Conservation (phyloP, 768 basidiomycete genomes). For the Podaxis sp. region DNA sequence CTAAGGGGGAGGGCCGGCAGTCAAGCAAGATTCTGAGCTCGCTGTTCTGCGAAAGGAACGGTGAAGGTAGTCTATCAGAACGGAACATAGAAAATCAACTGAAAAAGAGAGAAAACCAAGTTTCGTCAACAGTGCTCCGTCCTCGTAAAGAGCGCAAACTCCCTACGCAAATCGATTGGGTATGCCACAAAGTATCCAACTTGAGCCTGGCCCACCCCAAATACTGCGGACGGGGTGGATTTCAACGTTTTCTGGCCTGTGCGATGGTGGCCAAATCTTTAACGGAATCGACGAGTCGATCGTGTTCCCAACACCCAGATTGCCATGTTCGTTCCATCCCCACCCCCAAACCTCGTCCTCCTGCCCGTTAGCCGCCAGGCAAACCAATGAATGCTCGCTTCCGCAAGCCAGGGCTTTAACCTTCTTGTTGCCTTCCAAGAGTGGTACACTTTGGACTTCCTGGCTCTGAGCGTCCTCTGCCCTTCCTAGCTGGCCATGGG, state of each 20-base stretch:
- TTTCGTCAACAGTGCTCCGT: no score
- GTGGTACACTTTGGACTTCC: slow-evolving; percentile 15
- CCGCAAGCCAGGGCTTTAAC: slow-evolving; percentile 57
- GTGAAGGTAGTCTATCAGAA: no score
- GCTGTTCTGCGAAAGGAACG: no score
- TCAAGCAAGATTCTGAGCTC: no score
- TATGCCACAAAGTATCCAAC: slow-evolving; percentile 38
- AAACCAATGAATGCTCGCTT: slow-evolving; percentile 78
- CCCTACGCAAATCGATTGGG: no score
- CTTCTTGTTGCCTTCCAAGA: neutral
- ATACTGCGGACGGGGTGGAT: slow-evolving; percentile 24
- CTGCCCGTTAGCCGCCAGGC: neutral
- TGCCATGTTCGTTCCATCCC: slow-evolving; percentile 99
- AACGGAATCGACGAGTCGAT: slow-evolving; percentile 51
- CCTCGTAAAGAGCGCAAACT: neutral
- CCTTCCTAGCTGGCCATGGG: slow-evolving; percentile 70
- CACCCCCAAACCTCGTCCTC: slow-evolving; percentile 69
- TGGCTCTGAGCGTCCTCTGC: neutral
- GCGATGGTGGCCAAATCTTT: slow-evolving; percentile 49
- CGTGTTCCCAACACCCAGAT: slow-evolving; percentile 69
- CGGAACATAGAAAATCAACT: no score
- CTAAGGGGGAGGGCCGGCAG: no score
- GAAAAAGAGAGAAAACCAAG: no score
- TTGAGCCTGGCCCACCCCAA: slow-evolving; percentile 48
- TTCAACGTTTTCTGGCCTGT: neutral